phyloP scores from a whole-genome alignment of 192 early-diverging fungal species.

The Entomortierella beljakovae region DNA sequence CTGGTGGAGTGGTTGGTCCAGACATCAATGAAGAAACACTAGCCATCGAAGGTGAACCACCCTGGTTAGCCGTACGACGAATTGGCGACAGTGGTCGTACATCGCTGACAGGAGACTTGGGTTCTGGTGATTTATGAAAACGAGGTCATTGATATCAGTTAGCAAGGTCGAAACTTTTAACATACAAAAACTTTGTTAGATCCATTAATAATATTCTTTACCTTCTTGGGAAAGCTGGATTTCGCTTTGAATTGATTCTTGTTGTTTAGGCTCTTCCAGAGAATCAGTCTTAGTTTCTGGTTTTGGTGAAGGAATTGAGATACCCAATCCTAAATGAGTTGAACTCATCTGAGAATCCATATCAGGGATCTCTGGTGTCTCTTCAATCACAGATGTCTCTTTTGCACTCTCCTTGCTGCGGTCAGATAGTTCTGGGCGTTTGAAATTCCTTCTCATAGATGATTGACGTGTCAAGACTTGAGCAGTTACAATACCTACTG shows the following conservation, averaged over 20 bases:
- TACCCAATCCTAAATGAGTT: conserved; percentile 40
- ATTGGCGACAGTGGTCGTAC: conserved; percentile 51
- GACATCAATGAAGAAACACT: conserved; percentile 38
- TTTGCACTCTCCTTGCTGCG: not conserved
- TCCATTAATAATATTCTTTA: too few relatives aligned
- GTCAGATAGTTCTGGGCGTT: conserved; percentile 6
- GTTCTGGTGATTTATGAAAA: not conserved
- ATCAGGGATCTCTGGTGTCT: too few relatives aligned
- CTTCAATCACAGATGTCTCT: not conserved
- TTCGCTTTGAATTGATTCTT: too few relatives aligned
- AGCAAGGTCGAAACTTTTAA: conserved; percentile 1
- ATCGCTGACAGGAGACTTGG: not conserved
- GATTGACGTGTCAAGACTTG: conserved; percentile 49
- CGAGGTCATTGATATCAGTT: not conserved
- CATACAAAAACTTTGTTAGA: too few relatives aligned
- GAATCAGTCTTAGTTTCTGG: conserved; percentile 10
- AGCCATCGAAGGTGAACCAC: conserved; percentile 8
- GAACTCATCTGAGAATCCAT: not conserved
- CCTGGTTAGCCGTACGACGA: conserved; percentile 28
- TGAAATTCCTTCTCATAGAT: conserved; percentile 41
- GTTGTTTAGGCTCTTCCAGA: too few relatives aligned
- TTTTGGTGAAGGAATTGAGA: conserved; percentile 15
- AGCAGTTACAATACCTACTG: conserved; percentile 33
- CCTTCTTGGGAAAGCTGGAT: too few relatives aligned
- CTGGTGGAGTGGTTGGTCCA: conserved; percentile 20